Percentiles rank a stretch among this genome's conserved stretches.
phyloP scores from a whole-genome alignment of 176 grass and related monocot species.

The maize (Zea mays) region DNA sequence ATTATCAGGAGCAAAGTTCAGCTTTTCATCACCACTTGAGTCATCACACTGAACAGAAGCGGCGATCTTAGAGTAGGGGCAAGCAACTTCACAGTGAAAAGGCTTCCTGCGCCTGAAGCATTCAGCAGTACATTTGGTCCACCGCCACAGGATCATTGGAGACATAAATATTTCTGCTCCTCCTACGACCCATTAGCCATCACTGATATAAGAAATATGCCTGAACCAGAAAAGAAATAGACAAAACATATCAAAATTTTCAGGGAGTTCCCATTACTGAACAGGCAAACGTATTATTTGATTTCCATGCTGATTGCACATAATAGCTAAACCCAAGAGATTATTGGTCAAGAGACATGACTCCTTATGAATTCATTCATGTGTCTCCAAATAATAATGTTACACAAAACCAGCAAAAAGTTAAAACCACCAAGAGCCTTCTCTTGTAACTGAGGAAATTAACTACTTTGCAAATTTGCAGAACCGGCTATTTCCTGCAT shows the following conservation, averaged over 20 bases:
- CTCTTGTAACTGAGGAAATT: no score
- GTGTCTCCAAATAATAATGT: no score
- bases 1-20: neutral
- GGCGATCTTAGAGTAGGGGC: constrained; percentile 21
- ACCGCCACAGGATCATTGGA: constrained; percentile 36
- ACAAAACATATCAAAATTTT: neutral
- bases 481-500: no score
- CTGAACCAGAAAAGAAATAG: neutral
- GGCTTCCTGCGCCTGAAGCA: constrained; percentile 29
- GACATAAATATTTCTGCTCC: neutral
- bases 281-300: neutral
- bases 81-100: neutral
- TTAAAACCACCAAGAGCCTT: no score
- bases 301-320: neutral
- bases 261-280: constrained; percentile 1
- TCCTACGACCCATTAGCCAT: neutral
- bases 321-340: neutral
- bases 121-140: constrained; percentile 39
- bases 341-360: neutral
- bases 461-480: no score
- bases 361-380: neutral
- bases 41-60: constrained; percentile 28
- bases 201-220: neutral
- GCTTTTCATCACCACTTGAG: constrained; percentile 57
- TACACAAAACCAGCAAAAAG: no score